Conservation (phyloP, 495 filamentous ascomycete species). For the Hypoxylon fuscum region DNA sequence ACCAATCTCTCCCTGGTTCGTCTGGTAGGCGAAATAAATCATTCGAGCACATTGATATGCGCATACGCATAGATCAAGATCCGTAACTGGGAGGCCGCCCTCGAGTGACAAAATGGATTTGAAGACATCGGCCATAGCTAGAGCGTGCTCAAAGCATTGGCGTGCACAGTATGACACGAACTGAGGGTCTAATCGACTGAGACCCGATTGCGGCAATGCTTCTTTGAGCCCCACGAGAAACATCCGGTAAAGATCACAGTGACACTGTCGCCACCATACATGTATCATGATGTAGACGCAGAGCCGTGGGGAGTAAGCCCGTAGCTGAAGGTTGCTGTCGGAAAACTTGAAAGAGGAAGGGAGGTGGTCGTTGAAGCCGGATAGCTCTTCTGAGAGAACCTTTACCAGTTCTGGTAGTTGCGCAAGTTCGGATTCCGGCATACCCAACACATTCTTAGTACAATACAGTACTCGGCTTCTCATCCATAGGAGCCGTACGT, state of each 20-base stretch:
- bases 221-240: conserved; percentile 56
- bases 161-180: conserved; percentile 51
- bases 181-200: conserved; percentile 50
- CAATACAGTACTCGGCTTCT: conserved; percentile 55
- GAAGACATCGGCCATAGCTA: conserved; percentile 59
- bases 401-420: conserved; percentile 52
- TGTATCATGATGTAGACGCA: conserved; percentile 62
- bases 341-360: conserved; percentile 57
- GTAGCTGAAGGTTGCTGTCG: conserved; percentile 58
- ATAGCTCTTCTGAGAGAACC: conserved; percentile 52
- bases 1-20: conserved; percentile 30
- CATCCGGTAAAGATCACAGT: conserved; percentile 59
- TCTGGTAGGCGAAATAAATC: conserved; percentile 44
- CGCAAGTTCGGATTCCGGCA: conserved; percentile 47
- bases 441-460: conserved; percentile 46
- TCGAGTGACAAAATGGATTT: conserved; percentile 51
- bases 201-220: conserved; percentile 46
- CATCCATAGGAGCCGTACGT: conserved; percentile 58
- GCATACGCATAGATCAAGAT: conserved; percentile 58
- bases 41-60: conserved; percentile 58
- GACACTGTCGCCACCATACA: conserved; percentile 60
- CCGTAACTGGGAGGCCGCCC: conserved; percentile 52
- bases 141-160: conserved; percentile 57
- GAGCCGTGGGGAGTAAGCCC: conserved; percentile 57
- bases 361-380: conserved; percentile 54